phyloP scores from a whole-genome alignment of 495 filamentous ascomycete species.

The Aspergillus haitiensis region DNA sequence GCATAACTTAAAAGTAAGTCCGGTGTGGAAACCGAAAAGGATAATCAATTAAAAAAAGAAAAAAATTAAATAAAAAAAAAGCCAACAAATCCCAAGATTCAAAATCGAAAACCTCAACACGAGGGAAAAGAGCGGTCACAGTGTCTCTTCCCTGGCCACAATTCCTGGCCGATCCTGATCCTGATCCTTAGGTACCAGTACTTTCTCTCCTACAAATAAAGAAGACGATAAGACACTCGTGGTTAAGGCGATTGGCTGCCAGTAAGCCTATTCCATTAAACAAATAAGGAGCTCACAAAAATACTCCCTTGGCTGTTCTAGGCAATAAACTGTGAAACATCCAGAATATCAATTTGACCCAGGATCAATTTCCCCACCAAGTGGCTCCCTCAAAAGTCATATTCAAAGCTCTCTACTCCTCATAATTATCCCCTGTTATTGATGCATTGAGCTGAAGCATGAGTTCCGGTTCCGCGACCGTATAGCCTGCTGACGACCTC shows the following conservation, averaged over 20 bases:
- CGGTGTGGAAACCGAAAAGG: background rate
- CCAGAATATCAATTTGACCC: too few relatives aligned
- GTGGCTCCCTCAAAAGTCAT: too few relatives aligned
- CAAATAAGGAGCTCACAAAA: background rate
- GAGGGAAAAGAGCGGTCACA: conserved; percentile 4
- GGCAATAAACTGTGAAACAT: background rate
- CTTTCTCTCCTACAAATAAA: background rate
- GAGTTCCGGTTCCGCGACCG: too few relatives aligned
- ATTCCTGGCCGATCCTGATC: conserved; percentile 4
- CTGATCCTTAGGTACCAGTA: background rate
- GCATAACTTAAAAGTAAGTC: conserved; percentile 9
- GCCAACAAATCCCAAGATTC: background rate
- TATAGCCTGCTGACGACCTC: too few relatives aligned
- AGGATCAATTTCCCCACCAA: too few relatives aligned
- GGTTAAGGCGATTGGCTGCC: background rate
- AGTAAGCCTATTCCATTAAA: background rate
- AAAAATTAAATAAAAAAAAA: background rate
- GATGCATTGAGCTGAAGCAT: too few relatives aligned
- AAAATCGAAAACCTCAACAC: background rate
- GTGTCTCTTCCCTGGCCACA: background rate
- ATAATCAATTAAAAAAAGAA: background rate
- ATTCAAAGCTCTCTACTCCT: too few relatives aligned
- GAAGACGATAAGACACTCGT: background rate
- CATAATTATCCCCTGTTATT: too few relatives aligned
- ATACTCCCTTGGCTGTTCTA: background rate